Conservation (phyloP, 345 rosid species). For the Viola odorata region DNA sequence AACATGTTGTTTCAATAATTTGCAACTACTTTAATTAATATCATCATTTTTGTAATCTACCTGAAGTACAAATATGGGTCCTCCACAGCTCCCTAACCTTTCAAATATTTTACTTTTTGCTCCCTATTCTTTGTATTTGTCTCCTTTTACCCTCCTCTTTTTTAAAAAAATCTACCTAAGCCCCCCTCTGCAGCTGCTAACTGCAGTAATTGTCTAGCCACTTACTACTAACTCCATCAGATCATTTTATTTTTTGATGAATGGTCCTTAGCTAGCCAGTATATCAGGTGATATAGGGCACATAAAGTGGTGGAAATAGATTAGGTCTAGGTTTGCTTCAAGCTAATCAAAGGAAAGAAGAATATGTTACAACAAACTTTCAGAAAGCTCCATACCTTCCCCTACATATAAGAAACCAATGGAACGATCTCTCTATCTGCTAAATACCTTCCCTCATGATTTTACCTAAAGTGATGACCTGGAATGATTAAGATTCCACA, state of each 20-base stretch:
- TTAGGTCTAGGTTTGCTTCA: slow-evolving; percentile 1
- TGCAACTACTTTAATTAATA: background rate
- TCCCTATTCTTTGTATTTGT: too few relatives aligned
- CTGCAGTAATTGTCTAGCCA: too few relatives aligned
- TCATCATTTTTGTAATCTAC: background rate
- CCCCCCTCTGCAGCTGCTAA: too few relatives aligned
- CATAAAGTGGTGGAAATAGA: background rate
- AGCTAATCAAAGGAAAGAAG: background rate
- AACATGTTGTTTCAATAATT: slow-evolving; percentile 8
- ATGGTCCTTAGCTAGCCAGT: background rate
- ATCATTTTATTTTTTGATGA: background rate
- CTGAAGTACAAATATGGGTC: slow-evolving; percentile 8
- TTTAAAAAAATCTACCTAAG: too few relatives aligned
- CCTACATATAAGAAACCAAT: slow-evolving; percentile 15
- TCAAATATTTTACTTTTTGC: background rate
- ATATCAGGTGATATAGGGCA: background rate
- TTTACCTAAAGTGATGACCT: background rate
- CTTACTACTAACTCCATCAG: too few relatives aligned
- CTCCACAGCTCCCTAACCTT: background rate
- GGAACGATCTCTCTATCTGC: too few relatives aligned
- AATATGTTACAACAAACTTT: slow-evolving; percentile 1
- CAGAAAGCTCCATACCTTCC: slow-evolving; percentile 27
- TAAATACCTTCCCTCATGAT: background rate
- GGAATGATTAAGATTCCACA: slow-evolving; percentile 1
- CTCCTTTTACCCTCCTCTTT: too few relatives aligned